phyloP scores from a whole-genome alignment of 179 eudicot species.

The Beta corolliflora region DNA sequence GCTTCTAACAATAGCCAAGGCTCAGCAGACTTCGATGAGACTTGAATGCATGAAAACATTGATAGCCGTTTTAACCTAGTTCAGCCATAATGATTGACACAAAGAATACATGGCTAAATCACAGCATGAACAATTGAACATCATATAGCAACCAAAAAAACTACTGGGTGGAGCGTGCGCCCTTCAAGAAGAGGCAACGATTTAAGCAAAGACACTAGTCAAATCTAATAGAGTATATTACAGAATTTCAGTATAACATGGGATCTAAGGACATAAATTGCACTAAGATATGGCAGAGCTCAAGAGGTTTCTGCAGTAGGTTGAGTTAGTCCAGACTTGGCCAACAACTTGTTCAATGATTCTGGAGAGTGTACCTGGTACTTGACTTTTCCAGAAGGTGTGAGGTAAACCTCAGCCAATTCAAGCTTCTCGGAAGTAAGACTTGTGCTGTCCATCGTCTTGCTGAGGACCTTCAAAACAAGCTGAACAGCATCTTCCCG shows the following conservation, averaged over 20 bases:
- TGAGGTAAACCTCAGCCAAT: slow-evolving; percentile 68
- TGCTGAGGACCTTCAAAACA: slow-evolving; percentile 85
- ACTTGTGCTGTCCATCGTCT: slow-evolving; percentile 96
- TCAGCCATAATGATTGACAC: background rate
- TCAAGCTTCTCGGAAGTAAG: slow-evolving; percentile 93
- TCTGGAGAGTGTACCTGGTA: slow-evolving; percentile 81
- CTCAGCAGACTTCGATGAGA: background rate
- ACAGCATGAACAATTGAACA: background rate
- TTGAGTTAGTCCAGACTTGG: slow-evolving; percentile 72
- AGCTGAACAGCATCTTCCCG: slow-evolving; percentile 84
- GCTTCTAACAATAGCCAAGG: background rate
- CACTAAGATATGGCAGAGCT: background rate
- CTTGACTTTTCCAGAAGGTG: slow-evolving; percentile 66
- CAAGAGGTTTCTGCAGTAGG: slow-evolving; percentile 73
- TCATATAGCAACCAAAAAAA: background rate
- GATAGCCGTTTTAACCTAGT: background rate
- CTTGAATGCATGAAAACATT: background rate
- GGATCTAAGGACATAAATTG: background rate
- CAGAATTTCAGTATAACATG: background rate
- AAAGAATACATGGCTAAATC: background rate
- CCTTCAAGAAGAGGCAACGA: slow-evolving; percentile 8
- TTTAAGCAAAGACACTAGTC: slow-evolving; percentile 1
- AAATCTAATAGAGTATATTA: slow-evolving; percentile 20
- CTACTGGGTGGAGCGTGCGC: background rate
- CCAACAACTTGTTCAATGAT: slow-evolving; percentile 61